Evolutionary conservation across 2,329 filamentous ascomycete genomes (phyloP).

Genomic region (Cryphonectria parasitica): DNA sequence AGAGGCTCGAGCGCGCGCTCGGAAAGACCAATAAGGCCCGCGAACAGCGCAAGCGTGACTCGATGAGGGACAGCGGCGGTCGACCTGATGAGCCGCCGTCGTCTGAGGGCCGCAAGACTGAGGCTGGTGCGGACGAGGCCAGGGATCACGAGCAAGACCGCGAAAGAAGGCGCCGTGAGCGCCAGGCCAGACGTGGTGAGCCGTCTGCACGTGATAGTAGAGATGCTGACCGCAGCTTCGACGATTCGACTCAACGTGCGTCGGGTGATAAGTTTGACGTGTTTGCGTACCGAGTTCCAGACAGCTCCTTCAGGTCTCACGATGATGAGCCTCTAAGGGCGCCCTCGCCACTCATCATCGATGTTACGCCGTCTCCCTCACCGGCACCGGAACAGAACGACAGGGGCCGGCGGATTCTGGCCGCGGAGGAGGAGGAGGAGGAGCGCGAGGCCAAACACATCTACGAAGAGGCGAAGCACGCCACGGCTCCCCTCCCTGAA

Average conservation of each 20-base stretch:
- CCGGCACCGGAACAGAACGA: conserved; percentile 37
- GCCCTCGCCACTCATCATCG: conserved; percentile 27
- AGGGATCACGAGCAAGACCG: conserved; percentile 39
- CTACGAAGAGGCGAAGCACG: conserved; percentile 50
- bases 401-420: conserved; percentile 55
- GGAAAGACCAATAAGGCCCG: conserved; percentile 33
- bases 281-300: conserved; percentile 61
- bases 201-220: conserved; percentile 28
- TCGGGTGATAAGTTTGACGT: conserved; percentile 52
- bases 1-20: conserved; percentile 25
- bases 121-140: conserved; percentile 35
- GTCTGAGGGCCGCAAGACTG: not conserved
- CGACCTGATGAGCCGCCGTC: not conserved
- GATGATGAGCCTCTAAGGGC: conserved; percentile 16
- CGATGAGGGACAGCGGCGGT: conserved; percentile 21
- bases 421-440: conserved; percentile 54
- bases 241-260: conserved; percentile 33
- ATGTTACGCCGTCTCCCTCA: conserved; percentile 27
- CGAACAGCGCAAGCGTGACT: conserved; percentile 30
- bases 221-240: conserved; percentile 38
- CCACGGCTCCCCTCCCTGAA: conserved; percentile 53
- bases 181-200: conserved; percentile 27
- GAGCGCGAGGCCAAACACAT: conserved; percentile 50
- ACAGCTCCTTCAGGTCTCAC: conserved; percentile 53
- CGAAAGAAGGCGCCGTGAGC: conserved; percentile 35